A percentile compares a stretch with the other conserved stretches of the same genome.
Conservation (phyloP, 495 filamentous ascomycete genomes). For the Hypoxylon perforatum region DNA sequence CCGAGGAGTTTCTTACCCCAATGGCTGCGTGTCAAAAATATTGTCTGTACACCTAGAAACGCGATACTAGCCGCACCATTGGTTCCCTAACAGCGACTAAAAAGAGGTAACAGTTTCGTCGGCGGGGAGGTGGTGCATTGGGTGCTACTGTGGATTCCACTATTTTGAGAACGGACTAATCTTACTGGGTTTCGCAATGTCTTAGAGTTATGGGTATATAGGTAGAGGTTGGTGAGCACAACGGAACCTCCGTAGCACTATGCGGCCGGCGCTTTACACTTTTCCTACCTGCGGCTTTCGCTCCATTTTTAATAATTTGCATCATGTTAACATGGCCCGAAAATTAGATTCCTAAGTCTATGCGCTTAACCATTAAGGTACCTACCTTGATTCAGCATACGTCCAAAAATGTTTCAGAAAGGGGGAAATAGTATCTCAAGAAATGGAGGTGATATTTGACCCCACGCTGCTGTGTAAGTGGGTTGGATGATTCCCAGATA, state of each 20-base stretch:
- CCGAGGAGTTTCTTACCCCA: neutral
- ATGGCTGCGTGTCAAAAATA: neutral
- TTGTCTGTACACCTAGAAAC: neutral
- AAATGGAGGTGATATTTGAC: neutral
- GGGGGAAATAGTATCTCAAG: neutral
- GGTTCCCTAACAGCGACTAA: neutral
- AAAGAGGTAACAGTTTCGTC: neutral
- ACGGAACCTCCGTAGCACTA: neutral
- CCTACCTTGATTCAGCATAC: neutral
- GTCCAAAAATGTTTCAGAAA: neutral
- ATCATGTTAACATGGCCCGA: neutral
- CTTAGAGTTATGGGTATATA: neutral
- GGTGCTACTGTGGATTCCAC: neutral
- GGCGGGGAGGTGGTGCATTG: neutral
- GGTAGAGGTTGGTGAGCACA: neutral
- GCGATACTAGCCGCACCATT: neutral
- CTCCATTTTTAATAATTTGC: neutral
- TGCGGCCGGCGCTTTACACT: neutral
- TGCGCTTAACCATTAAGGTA: neutral
- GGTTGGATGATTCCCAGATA: neutral
- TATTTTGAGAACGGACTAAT: neutral
- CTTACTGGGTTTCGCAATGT: neutral
- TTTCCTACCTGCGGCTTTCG: neutral
- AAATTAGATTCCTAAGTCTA: neutral
- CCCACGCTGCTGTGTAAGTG: neutral